Evolutionary conservation across 495 filamentous ascomycete genomes (phyloP).

Genomic region (Pseudoneurospora amorphoporcata): DNA sequence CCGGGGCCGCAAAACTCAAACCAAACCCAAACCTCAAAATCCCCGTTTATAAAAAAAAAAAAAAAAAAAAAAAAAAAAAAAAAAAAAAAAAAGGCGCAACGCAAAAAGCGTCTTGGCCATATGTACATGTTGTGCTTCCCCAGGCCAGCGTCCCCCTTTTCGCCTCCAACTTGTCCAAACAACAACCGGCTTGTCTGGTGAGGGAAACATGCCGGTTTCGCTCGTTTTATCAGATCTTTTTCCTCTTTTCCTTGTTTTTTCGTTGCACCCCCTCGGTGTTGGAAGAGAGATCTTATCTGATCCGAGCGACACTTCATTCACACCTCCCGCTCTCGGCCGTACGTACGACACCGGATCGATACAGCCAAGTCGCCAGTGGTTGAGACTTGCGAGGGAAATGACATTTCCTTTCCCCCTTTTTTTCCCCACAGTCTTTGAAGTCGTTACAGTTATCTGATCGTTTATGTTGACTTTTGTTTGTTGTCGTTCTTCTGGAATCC

Average conservation of each 20-base stretch:
- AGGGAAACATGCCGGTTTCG: not conserved
- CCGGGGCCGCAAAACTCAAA: too few relatives aligned
- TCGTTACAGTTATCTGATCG: not conserved
- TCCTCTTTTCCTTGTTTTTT: not conserved
- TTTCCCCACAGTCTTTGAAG: not conserved
- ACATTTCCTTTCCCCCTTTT: too few relatives aligned
- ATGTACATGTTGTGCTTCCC: not conserved
- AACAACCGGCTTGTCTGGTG: not conserved
- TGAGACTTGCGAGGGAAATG: too few relatives aligned
- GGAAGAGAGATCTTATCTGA: constrained; percentile 8
- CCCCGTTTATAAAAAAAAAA: too few relatives aligned
- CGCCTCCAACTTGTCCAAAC: not conserved
- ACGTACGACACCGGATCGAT: not conserved
- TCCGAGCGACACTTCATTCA: not conserved
- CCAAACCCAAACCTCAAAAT: too few relatives aligned
- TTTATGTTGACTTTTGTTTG: not conserved
- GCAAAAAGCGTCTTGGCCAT: not conserved
- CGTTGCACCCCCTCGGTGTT: not conserved
- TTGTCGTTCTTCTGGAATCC: not conserved
- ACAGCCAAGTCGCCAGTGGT: not conserved
- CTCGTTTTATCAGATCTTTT: not conserved
- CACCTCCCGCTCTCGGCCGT: not conserved
- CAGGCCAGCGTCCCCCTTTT: not conserved
- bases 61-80: too few relatives aligned
- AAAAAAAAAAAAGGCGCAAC: too few relatives aligned